phyloP scores from a whole-genome alignment of 495 filamentous ascomycete species.

The Penicillium desertorum region DNA sequence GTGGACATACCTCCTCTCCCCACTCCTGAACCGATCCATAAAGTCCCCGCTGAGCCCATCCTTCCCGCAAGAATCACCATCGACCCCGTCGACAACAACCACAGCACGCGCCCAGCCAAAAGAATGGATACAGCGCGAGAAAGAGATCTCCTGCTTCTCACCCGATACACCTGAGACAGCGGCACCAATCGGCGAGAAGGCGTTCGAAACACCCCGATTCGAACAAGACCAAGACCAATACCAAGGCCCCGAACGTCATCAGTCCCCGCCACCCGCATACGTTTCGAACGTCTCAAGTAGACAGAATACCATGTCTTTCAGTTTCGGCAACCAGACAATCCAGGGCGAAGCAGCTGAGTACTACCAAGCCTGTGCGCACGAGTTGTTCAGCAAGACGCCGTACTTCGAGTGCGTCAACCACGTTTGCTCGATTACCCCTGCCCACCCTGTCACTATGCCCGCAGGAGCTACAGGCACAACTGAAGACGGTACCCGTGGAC shows the following conservation, averaged over 20 bases:
- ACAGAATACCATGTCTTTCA: constrained; percentile 25
- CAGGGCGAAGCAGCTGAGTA: constrained; percentile 53
- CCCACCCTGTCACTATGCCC: constrained; percentile 7
- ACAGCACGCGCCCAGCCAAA: constrained; percentile 14
- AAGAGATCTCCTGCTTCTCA: constrained; percentile 44
- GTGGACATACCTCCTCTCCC: constrained; percentile 86
- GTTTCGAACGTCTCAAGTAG: constrained; percentile 3
- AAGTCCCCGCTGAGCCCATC: constrained; percentile 32
- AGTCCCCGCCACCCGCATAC: constrained; percentile 12
- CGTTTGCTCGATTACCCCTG: constrained; percentile 44
- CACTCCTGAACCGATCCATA: constrained; percentile 56
- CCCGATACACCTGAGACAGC: constrained; percentile 30
- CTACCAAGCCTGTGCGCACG: constrained; percentile 53
- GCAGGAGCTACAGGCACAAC: not conserved
- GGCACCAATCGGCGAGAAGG: constrained; percentile 12
- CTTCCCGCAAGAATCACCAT: constrained; percentile 34
- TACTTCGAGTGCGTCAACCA: constrained; percentile 54
- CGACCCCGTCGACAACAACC: constrained; percentile 32
- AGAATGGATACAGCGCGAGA: constrained; percentile 42
- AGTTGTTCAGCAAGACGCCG: constrained; percentile 47
- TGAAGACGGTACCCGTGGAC: not conserved
- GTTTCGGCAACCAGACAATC: constrained; percentile 32
- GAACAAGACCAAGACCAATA: not conserved
- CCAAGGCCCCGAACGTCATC: not conserved
- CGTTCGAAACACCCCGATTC: constrained; percentile 11